A percentile compares a stretch with the other conserved stretches of the same genome.
phyloP scores from a whole-genome alignment of 495 filamentous ascomycete species.

The Penicillium chermesinum region DNA sequence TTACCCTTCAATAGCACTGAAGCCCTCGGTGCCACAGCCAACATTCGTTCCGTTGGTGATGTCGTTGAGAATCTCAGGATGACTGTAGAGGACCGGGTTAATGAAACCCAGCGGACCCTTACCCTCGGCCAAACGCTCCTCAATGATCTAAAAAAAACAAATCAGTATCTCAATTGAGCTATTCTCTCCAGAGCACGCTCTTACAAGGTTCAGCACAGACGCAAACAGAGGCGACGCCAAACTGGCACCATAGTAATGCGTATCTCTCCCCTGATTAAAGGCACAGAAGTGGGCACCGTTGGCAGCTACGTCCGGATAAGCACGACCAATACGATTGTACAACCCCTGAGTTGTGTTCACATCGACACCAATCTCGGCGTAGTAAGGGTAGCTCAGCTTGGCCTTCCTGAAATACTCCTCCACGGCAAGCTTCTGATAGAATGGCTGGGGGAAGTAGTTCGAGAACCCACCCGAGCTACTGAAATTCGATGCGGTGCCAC shows the following conservation, averaged over 20 bases:
- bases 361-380: conserved; percentile 28
- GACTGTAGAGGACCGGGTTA: conserved; percentile 46
- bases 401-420: conserved; percentile 44
- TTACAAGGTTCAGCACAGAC: conserved; percentile 44
- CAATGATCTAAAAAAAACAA: conserved; percentile 34
- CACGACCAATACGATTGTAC: conserved; percentile 56
- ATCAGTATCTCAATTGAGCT: neutral
- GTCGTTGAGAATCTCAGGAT: conserved; percentile 45
- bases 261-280: conserved; percentile 32
- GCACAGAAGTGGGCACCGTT: conserved; percentile 53
- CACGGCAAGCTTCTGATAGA: conserved; percentile 54
- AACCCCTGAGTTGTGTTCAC: conserved; percentile 42
- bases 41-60: conserved; percentile 42
- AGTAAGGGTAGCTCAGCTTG: conserved; percentile 41
- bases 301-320: conserved; percentile 61
- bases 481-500: conserved; percentile 38
- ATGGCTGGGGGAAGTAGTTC: conserved; percentile 58
- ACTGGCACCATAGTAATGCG: conserved; percentile 48
- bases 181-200: neutral
- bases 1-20: conserved; percentile 41
- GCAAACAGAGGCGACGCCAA: conserved; percentile 53
- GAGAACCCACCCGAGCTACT: conserved; percentile 61
- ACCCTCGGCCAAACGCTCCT: conserved; percentile 39
- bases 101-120: conserved; percentile 49
- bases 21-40: conserved; percentile 47